Evolutionary conservation across 2,329 filamentous ascomycete species (phyloP).

Genomic region (Neoscytalidium dimidiatum): DNA sequence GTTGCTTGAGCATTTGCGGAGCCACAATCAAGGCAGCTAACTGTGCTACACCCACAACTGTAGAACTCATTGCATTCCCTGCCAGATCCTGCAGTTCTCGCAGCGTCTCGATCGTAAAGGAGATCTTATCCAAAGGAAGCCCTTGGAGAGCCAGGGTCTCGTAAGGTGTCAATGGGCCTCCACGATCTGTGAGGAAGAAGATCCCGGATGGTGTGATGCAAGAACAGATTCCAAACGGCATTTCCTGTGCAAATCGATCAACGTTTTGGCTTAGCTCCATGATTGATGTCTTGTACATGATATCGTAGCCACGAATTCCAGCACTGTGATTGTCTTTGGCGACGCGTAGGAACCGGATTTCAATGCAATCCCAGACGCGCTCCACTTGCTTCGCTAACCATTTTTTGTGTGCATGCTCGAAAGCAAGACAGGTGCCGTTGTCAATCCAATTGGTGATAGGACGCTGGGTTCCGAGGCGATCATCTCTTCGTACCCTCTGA

Average conservation of each 20-base stretch:
- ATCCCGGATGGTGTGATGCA: conserved; percentile 70
- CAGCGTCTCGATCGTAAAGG: conserved; percentile 62
- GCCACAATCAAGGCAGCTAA: conserved; percentile 57
- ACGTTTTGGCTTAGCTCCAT: conserved; percentile 74
- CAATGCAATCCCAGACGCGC: conserved; percentile 67
- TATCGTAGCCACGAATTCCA: conserved; percentile 53
- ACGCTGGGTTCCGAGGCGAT: conserved; percentile 55
- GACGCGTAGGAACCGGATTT: conserved; percentile 60
- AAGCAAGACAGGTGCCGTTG: conserved; percentile 54
- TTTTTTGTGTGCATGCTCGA: conserved; percentile 56
- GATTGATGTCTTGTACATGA: conserved; percentile 55
- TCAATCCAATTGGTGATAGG: conserved; percentile 64
- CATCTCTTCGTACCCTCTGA: conserved; percentile 51
- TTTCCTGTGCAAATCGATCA: conserved; percentile 57
- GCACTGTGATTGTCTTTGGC: conserved; percentile 30
- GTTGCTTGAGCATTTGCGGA: neutral
- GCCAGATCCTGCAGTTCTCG: conserved; percentile 67
- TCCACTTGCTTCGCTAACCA: conserved; percentile 57
- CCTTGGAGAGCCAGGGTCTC: conserved; percentile 70
- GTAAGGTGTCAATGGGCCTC: conserved; percentile 61
- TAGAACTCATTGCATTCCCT: conserved; percentile 78
- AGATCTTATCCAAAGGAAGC: conserved; percentile 62
- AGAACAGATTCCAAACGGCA: conserved; percentile 58
- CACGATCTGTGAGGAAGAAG: conserved; percentile 62
- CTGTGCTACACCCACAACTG: conserved; percentile 67